Evolutionary conservation across 1,284 basidiomycete genomes (phyloP), one percentile per base, ranked within the genome.

Genomic region (Apiotrichum brassicae): DNA sequence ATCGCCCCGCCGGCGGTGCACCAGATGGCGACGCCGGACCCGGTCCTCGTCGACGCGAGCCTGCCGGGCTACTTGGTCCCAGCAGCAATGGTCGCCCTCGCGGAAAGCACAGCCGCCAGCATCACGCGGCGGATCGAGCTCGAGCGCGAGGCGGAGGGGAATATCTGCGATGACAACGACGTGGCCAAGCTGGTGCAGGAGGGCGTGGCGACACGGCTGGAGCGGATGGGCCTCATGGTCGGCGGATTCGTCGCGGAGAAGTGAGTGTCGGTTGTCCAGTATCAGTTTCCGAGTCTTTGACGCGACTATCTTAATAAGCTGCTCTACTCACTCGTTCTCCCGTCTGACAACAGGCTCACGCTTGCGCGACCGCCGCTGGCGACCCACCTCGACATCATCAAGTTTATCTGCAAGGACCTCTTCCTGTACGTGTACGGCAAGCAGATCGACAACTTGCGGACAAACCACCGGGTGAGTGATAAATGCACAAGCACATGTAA

Each of bases 351-450:
- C 63, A 91, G 87, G 53, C 70, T 94, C 52, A 85, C 83, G 61
- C 80, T 84, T 25, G 84, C 89, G 51, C 77, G 84, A 54, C 76
- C 82, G 26, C 78, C 87, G 38, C 86, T 94, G 58, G 72, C 81
- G 0, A 85, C 92, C 60, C 87, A 90, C 2, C 77, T 97, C 9
- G 92, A 97, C 60, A 83, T 82, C 14, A 84, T 97, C 75, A 97
- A 97, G 71, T 95, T 95, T 65, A 79, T 97, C 54, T 97, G 92
- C 76, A 97, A 97, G 68, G 92, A 97, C 56, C 76, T 95, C n/a
- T 71, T 72, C 58, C 53, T 71, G 6, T 63, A 64, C 55, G 62
- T 72, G 24, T 70, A 72, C 45, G 62, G 66, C 20, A 93, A 94
- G 66, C 93, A 95, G 70, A 89, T 95, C 2, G 92, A 97, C 67